A percentile compares a stretch with the other conserved stretches of the same genome.
Conservation (phyloP, 306 rosid genomes). For the Pterocarpus macrocarpus region DNA sequence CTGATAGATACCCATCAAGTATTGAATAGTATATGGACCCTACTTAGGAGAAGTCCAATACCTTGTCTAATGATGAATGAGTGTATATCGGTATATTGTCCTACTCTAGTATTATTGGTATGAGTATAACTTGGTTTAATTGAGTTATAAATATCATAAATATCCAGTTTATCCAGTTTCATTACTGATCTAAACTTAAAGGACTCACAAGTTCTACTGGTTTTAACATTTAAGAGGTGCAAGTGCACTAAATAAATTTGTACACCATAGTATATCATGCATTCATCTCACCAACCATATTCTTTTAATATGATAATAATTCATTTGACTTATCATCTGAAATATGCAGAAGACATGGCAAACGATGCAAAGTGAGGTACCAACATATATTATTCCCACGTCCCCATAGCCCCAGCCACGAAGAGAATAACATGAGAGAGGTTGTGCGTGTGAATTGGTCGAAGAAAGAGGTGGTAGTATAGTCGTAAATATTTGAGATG, state of each 20-base stretch:
- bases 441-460: neutral
- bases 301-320: neutral
- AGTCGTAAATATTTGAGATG: slow-evolving; percentile 7
- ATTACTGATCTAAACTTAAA: neutral
- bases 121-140: neutral
- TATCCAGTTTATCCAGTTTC: neutral
- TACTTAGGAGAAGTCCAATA: too few relatives aligned
- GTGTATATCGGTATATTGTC: too few relatives aligned
- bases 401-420: neutral
- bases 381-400: neutral
- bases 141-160: neutral
- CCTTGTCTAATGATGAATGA: too few relatives aligned
- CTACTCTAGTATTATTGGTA: too few relatives aligned
- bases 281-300: neutral
- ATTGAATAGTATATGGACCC: too few relatives aligned
- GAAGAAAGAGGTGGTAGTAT: slow-evolving; percentile 2
- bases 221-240: too few relatives aligned
- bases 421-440: neutral
- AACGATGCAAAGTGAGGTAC: neutral
- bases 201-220: neutral
- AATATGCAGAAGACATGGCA: neutral
- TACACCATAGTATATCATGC: neutral
- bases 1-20: too few relatives aligned
- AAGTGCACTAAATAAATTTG: neutral
- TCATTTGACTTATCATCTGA: slow-evolving; percentile 8